Conservation (phyloP, 2,329 filamentous ascomycete species). For the Talaromyces sp. region DNA sequence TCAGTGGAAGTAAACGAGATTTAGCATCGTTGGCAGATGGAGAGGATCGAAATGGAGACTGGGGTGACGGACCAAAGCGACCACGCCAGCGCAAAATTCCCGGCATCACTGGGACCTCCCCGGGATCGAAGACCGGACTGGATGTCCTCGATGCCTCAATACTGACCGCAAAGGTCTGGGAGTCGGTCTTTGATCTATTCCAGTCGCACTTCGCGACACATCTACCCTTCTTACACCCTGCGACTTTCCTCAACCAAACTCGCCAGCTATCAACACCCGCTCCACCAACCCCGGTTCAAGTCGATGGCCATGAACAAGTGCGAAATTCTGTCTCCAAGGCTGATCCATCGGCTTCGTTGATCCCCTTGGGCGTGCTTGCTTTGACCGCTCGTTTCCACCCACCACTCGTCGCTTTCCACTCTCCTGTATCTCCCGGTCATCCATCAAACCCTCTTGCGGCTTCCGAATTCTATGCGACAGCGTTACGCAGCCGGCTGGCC, state of each 20-base stretch:
- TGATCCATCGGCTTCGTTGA: slow-evolving; percentile 48
- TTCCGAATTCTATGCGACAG: slow-evolving; percentile 59
- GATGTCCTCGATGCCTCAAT: slow-evolving; percentile 55
- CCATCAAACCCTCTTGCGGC: slow-evolving; percentile 53
- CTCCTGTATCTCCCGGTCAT: slow-evolving; percentile 45
- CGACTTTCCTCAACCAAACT: slow-evolving; percentile 56
- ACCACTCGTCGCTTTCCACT: slow-evolving; percentile 52
- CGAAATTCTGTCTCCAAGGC: slow-evolving; percentile 34
- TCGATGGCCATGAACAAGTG: slow-evolving; percentile 30
- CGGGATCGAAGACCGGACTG: slow-evolving; percentile 35
- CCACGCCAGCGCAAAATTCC: slow-evolving; percentile 42
- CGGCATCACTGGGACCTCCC: slow-evolving; percentile 32
- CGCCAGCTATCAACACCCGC: slow-evolving; percentile 37
- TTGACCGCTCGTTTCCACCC: slow-evolving; percentile 60
- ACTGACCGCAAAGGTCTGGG: slow-evolving; percentile 59
- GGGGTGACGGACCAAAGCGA: slow-evolving; percentile 45
- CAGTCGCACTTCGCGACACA: slow-evolving; percentile 60
- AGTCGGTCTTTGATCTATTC: slow-evolving; percentile 61
- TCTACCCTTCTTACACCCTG: slow-evolving; percentile 59
- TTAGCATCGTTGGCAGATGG: slow-evolving; percentile 39
- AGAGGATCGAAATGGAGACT: slow-evolving; percentile 45
- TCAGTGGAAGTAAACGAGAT: slow-evolving; percentile 42
- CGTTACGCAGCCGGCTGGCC: slow-evolving; percentile 52
- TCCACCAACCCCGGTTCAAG: slow-evolving; percentile 15
- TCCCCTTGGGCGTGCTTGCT: slow-evolving; percentile 59